Evolutionary conservation across 345 rosid species (phyloP), one percentile per base, ranked within the genome.

Genomic region (Gossypium arboreum): DNA sequence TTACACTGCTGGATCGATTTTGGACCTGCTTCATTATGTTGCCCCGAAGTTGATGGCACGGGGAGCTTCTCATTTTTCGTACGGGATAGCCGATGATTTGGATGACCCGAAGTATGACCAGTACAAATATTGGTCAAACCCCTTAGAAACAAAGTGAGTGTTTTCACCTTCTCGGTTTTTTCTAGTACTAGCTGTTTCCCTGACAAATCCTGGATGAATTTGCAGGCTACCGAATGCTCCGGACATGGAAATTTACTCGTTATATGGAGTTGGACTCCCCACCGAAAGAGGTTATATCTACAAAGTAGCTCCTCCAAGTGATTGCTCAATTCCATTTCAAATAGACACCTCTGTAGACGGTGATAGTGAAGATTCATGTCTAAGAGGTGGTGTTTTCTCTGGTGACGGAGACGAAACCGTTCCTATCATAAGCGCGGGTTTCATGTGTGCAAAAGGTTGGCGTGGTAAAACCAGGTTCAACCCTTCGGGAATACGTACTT

Each of bases 401-500:
- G 86, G 76, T 12, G 80, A 91, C 54, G 96, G 59, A 91, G 64
- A 91, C 61, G 96, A 89, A 74, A 89, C 91, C 0, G 91, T 91
- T 67, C 96, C 93, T 69, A 85, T 81, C 25, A 73, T 91, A 77
- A 91, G 96, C 73, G 80, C 96, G 2, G 90, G 96, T 50, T 91
- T 82, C 81, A 89, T 89, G 93, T 83, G 88, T 56, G 93, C 91
- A 24, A 91, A 89, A 85, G 93, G 79, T 59, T 91, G 96, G 96
- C 83, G 91, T 0, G 93, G 96, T 62, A 87, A 82, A 81, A 91
- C 93, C 9, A 82, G 90, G 70, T 89, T 87, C 75, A 91, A 91
- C 81, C 96, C 96, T 72, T 88, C 86, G 8, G 91, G 89, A 22
- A 85, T 83, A 56, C 84, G 27, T 25, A 86, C 89, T 29, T 85